A percentile compares a stretch with the other conserved stretches of the same genome.
These are phyloP conservation scores for Penicillium brasilianum DNA, from an alignment of 2,329 filamentous ascomycete species.

Conservation along the genomic window DNA sequence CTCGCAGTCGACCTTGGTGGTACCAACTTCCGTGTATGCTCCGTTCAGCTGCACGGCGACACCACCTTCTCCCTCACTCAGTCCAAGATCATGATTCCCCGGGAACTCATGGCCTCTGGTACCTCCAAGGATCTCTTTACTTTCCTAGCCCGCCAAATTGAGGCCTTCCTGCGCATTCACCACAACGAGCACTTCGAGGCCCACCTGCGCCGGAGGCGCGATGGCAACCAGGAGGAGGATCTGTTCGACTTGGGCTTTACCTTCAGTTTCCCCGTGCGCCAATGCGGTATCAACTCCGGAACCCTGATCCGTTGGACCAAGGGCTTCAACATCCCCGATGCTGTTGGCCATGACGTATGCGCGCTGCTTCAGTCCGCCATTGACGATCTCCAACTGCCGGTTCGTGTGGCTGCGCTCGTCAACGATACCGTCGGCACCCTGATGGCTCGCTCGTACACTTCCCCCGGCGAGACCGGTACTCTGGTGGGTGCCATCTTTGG, in stretches of 20 bases:
- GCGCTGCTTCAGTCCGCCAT: slow-evolving; percentile 87
- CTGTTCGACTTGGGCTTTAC: slow-evolving; percentile 97
- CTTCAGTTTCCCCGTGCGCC: slow-evolving; percentile 95
- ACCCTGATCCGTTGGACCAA: slow-evolving; percentile 97
- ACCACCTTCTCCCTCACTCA: slow-evolving; percentile 93
- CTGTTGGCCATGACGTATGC: slow-evolving; percentile 93
- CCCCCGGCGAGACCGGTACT: slow-evolving; percentile 82
- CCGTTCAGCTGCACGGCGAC: slow-evolving; percentile 89
- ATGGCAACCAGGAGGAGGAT: slow-evolving; percentile 70
- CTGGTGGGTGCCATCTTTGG: slow-evolving; percentile 96
- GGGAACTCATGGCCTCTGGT: slow-evolving; percentile 86
- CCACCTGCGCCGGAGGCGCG: slow-evolving; percentile 67
- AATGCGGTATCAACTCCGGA: slow-evolving; percentile 93
- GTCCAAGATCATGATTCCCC: slow-evolving; percentile 89
- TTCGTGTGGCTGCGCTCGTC: slow-evolving; percentile 92
- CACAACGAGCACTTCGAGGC: slow-evolving; percentile 84
- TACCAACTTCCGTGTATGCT: slow-evolving; percentile 98
- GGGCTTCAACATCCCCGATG: slow-evolving; percentile 95
- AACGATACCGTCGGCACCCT: slow-evolving; percentile 98
- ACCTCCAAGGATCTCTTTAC: slow-evolving; percentile 85
- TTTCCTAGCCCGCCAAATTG: slow-evolving; percentile 92
- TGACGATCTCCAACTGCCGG: slow-evolving; percentile 81
- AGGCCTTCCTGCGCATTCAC: slow-evolving; percentile 82
- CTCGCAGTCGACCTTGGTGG: slow-evolving; percentile 97
- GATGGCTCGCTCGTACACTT: slow-evolving; percentile 96